phyloP scores from a whole-genome alignment of 257 asterid genomes.

The Coffea canephora region DNA sequence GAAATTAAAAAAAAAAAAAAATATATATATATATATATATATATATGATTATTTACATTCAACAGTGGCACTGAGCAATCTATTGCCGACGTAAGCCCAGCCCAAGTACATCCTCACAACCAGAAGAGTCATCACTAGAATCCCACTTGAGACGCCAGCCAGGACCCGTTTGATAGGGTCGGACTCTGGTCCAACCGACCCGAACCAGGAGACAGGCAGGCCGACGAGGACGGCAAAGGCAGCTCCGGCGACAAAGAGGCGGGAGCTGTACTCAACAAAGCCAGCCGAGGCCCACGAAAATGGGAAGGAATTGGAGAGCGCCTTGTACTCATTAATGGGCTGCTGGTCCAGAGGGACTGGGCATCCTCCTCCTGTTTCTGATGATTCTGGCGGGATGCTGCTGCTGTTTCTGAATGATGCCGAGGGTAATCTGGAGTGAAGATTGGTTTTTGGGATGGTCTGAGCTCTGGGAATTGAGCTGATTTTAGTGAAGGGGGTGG shows the following conservation, averaged over 20 bases:
- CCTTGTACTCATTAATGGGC: slow-evolving; percentile 81
- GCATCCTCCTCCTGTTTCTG: slow-evolving; percentile 38
- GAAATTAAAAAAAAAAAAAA: background rate
- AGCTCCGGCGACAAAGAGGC: slow-evolving; percentile 58
- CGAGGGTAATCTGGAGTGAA: slow-evolving; percentile 39
- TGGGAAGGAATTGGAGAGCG: slow-evolving; percentile 71
- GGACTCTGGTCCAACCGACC: slow-evolving; percentile 59
- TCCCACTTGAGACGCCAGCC: slow-evolving; percentile 62
- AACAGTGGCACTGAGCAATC: slow-evolving; percentile 84
- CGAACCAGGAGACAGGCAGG: slow-evolving; percentile 72
- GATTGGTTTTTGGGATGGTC: background rate
- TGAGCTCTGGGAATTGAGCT: slow-evolving; percentile 19
- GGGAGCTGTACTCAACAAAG: slow-evolving; percentile 52
- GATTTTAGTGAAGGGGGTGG: slow-evolving; percentile 10
- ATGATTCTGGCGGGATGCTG: slow-evolving; percentile 56
- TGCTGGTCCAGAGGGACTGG: slow-evolving; percentile 88
- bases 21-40: too few species aligned
- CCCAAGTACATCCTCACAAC: slow-evolving; percentile 92
- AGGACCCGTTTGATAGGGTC: slow-evolving; percentile 51
- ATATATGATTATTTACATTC: slow-evolving; percentile 51
- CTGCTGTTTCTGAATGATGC: slow-evolving; percentile 61
- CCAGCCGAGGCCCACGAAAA: slow-evolving; percentile 87
- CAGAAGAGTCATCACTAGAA: slow-evolving; percentile 61
- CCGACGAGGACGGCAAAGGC: slow-evolving; percentile 68
- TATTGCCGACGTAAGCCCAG: slow-evolving; percentile 93